Evolutionary conservation across 345 rosid species (phyloP), one percentile per base, ranked within the genome.

Genomic region (Tarenaya hassleriana): DNA sequence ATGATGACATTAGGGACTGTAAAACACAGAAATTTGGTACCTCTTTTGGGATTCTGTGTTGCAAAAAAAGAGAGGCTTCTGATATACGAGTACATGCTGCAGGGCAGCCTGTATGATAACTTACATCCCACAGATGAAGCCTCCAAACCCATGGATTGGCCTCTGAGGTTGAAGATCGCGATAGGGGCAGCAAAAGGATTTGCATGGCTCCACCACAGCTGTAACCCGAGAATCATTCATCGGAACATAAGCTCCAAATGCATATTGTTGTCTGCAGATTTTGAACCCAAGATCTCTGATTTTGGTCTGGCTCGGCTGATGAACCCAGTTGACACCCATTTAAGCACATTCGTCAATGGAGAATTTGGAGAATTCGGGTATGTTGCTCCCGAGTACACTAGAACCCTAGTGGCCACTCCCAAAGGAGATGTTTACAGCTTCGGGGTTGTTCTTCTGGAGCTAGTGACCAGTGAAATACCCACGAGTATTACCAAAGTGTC

Each of bases 361-460:
- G 96, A 91, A 49, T 91, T 87, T 40, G 98, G 98, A 31, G 98
- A 91, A 70, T 65, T 91, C 56, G 96, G 96, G 60, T 91, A 91
- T 56, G 95, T 84, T 47, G 95, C 96, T 49, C 98, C 98, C 0
- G 96, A 91, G 68, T 87, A 91, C 20, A 18, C 82, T 10, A 78
- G 92, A 68, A 91, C 98, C 21, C 77, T 91, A 46, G 71, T 81
- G 34, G 98, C 98, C 21, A 91, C 98, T 31, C 90, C 95, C 0
- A 91, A 87, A 59, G 98, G 98, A 24, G 98, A 91, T 61, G 92
- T 91, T 11, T 91, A 81, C 72, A 91, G 96, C 80, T 87, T 91
- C 21, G 98, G 98, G 21, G 77, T 73, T n/a, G 89, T 91, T 57
- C 95, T 91, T 60, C 82, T 91, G 12, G 98, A 91, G 81, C 66